A percentile compares a stretch with the other conserved stretches of the same genome.
phyloP scores from a whole-genome alignment of 805 yeast genomes.

The Starmerella sirachaensis region DNA sequence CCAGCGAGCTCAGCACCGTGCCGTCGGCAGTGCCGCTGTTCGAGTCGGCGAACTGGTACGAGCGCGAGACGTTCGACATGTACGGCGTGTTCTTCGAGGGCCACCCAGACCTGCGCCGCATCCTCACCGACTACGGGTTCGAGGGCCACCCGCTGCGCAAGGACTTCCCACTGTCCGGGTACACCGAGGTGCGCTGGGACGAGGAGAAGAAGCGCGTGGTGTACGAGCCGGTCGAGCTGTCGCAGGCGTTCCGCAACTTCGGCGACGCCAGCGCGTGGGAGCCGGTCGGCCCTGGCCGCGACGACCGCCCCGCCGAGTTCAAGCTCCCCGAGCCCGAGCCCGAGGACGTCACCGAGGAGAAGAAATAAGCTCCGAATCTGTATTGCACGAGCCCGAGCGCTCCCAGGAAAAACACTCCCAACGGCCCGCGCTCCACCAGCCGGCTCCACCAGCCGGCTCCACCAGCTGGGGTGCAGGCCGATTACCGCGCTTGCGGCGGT shows the following conservation, averaged over 20 bases:
- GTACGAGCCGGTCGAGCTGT: conserved; percentile 79
- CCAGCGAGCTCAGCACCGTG: conserved; percentile 69
- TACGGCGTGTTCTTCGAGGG: conserved; percentile 79
- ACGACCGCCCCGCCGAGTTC: conserved; percentile 68
- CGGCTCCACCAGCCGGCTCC: too few relatives aligned
- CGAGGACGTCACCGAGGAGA: conserved; percentile 41
- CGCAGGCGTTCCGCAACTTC: conserved; percentile 88
- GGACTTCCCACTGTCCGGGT: conserved; percentile 88
- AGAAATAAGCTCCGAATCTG: too few relatives aligned
- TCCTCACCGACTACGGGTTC: conserved; percentile 83
- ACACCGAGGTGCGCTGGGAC: conserved; percentile 81
- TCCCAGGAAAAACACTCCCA: too few relatives aligned
- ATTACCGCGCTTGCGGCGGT: too few relatives aligned
- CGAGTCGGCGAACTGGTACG: conserved; percentile 83
- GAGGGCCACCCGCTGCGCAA: conserved; percentile 87
- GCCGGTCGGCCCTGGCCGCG: conserved; percentile 79
- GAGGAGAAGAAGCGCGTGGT: conserved; percentile 83
- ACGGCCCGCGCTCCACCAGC: too few relatives aligned
- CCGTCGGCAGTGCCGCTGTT: conserved; percentile 63
- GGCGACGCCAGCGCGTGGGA: conserved; percentile 88
- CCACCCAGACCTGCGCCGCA: conserved; percentile 81
- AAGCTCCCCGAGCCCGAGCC: conserved; percentile 74
- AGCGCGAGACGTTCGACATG: conserved; percentile 79
- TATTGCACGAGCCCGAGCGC: too few relatives aligned
- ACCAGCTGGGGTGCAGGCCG: too few relatives aligned